A percentile compares a stretch with the other conserved stretches of the same genome.
Evolutionary conservation across 306 rosid species (phyloP).

Genomic region (Sechiopsis laciniata): DNA sequence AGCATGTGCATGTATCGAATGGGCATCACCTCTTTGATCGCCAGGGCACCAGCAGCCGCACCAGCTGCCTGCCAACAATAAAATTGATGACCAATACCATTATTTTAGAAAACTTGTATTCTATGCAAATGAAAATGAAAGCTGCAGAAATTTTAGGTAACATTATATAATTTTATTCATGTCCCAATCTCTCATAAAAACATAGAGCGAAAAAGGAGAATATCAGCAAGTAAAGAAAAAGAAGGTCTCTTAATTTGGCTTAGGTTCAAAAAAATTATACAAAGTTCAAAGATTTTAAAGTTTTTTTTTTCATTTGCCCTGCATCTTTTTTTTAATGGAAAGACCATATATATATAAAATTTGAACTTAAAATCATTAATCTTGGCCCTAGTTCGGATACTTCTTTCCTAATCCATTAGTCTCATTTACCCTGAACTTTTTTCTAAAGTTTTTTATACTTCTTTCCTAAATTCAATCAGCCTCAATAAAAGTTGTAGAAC

Average conservation of each 20-base stretch:
- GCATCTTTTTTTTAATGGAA: not conserved
- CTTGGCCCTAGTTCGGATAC: not conserved
- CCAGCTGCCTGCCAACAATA: constrained; percentile 55
- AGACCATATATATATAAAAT: not conserved
- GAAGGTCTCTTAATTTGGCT: not conserved
- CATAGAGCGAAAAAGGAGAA: not conserved
- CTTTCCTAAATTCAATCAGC: not conserved
- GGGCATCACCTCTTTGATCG: constrained; percentile 62
- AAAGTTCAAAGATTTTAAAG: not conserved
- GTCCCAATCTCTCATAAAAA: not conserved
- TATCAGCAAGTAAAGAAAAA: not conserved
- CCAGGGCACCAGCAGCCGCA: constrained; percentile 77
- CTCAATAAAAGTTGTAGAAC: not conserved
- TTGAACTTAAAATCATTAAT: not conserved
- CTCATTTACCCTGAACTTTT: too few relatives aligned
- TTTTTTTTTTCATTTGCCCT: not conserved
- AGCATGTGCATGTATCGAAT: constrained; percentile 58
- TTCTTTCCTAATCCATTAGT: too few relatives aligned
- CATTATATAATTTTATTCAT: not conserved
- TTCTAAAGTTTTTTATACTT: not conserved
- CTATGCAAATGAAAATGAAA: not conserved
- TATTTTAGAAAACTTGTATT: not conserved
- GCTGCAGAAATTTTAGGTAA: not conserved
- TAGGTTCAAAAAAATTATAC: not conserved
- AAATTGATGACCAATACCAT: not conserved